These are phyloP conservation scores for Mucor indicus DNA, from an alignment of 371 early-diverging fungal genomes.

Conservation along the genomic window DNA sequence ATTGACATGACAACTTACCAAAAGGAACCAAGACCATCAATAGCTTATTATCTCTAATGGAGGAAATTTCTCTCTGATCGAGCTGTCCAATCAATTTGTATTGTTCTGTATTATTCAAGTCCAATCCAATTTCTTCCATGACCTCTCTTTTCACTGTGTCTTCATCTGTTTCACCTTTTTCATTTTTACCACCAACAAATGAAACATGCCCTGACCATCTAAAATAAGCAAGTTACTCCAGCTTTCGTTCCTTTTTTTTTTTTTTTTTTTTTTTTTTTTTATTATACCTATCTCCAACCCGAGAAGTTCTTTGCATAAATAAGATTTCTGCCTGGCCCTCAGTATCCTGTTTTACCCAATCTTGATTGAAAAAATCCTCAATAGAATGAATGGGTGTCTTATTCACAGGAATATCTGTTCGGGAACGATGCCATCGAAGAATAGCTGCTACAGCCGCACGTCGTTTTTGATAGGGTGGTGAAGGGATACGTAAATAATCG, in stretches of 20 bases:
- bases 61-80: slow-evolving; percentile 62
- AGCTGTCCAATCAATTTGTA: slow-evolving; percentile 61
- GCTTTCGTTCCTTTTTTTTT: neutral
- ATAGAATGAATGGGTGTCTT: slow-evolving; percentile 1
- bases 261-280: neutral
- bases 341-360: slow-evolving; percentile 28
- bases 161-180: slow-evolving; percentile 59
- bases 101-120: slow-evolving; percentile 37
- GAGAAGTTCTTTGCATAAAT: slow-evolving; percentile 62
- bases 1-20: slow-evolving; percentile 32
- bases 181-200: slow-evolving; percentile 72
- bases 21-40: slow-evolving; percentile 63
- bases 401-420: neutral
- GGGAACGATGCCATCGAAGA: slow-evolving; percentile 27
- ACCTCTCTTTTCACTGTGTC: slow-evolving; percentile 70
- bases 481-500: slow-evolving; percentile 22
- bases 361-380: slow-evolving; percentile 29
- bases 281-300: slow-evolving; percentile 56
- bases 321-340: slow-evolving; percentile 56
- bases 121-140: slow-evolving; percentile 63
- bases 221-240: neutral
- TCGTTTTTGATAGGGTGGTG: slow-evolving; percentile 32
- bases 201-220: slow-evolving; percentile 77
- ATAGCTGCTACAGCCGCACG: slow-evolving; percentile 43
- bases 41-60: slow-evolving; percentile 46